A percentile compares a stretch with the other conserved stretches of the same genome.
phyloP scores from a whole-genome alignment of 2,329 filamentous ascomycete genomes.

The Exophiala bonariae region DNA sequence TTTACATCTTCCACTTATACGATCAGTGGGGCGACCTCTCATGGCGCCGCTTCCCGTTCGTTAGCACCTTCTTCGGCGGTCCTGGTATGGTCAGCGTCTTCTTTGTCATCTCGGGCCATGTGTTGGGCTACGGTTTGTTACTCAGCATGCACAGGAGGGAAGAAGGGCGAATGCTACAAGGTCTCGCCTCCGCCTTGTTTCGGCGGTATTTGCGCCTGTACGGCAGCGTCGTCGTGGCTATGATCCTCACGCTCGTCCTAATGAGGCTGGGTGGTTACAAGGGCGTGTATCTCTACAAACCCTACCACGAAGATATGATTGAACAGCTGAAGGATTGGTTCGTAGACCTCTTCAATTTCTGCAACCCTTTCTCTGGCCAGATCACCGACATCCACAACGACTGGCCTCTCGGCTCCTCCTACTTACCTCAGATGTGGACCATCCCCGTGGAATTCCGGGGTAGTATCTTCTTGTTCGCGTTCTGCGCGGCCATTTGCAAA shows the following conservation, averaged over 20 bases:
- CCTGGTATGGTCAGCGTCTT: constrained; percentile 42
- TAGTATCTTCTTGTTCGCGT: constrained; percentile 20
- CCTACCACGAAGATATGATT: constrained; percentile 4
- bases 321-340: constrained; percentile 18
- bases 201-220: constrained; percentile 45
- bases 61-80: constrained; percentile 34
- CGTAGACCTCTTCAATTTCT: constrained; percentile 30
- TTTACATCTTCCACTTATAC: constrained; percentile 47
- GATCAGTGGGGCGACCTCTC: constrained; percentile 16
- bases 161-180: constrained; percentile 33
- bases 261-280: constrained; percentile 41
- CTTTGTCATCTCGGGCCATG: constrained; percentile 51
- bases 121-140: constrained; percentile 43
- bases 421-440: constrained; percentile 44
- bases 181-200: constrained; percentile 43
- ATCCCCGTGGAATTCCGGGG: constrained; percentile 32
- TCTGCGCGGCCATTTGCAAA: constrained; percentile 14
- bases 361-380: constrained; percentile 33
- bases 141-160: constrained; percentile 38
- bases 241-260: constrained; percentile 40
- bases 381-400: constrained; percentile 29
- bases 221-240: constrained; percentile 41
- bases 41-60: constrained; percentile 32
- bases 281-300: neutral
- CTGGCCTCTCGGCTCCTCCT: constrained; percentile 32